These are phyloP conservation scores for Citrus inodora DNA, from an alignment of 345 rosid genomes.

Conservation along the genomic window DNA sequence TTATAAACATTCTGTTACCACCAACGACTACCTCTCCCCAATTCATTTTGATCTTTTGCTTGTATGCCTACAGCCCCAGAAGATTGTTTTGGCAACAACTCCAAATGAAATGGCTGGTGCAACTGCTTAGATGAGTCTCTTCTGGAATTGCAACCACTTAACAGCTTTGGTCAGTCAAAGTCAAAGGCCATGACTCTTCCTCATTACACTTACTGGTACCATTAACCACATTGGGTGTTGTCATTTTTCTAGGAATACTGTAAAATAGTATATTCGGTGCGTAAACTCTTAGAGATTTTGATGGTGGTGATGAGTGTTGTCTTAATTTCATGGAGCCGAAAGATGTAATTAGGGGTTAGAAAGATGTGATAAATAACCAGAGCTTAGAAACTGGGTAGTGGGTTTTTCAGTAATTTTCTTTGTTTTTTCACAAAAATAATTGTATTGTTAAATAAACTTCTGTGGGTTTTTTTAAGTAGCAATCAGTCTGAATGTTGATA, in stretches of 20 bases:
- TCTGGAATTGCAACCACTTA: not conserved
- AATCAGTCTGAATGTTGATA: not conserved
- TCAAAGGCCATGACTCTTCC: not conserved
- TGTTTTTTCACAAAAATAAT: not conserved
- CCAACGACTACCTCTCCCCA: not conserved
- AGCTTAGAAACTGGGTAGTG: not conserved
- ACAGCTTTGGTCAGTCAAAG: not conserved
- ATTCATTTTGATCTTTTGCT: not conserved
- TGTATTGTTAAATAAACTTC: not conserved
- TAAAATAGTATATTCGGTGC: not conserved
- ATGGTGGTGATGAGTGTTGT: not conserved
- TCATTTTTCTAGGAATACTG: not conserved
- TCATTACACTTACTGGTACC: not conserved
- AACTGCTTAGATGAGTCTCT: constrained; percentile 24
- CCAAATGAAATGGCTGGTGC: constrained; percentile 32
- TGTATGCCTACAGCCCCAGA: constrained; percentile 40
- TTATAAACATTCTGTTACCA: not conserved
- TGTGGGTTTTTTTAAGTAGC: not conserved
- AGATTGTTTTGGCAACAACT: constrained; percentile 28
- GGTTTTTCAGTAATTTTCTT: not conserved
- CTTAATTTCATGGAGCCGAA: not conserved
- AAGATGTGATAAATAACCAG: not conserved
- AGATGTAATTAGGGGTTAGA: not conserved
- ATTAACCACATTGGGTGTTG: not conserved
- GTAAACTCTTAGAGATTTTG: not conserved